Conservation (phyloP, 2,329 filamentous ascomycete species). For the Venturia asperata region DNA sequence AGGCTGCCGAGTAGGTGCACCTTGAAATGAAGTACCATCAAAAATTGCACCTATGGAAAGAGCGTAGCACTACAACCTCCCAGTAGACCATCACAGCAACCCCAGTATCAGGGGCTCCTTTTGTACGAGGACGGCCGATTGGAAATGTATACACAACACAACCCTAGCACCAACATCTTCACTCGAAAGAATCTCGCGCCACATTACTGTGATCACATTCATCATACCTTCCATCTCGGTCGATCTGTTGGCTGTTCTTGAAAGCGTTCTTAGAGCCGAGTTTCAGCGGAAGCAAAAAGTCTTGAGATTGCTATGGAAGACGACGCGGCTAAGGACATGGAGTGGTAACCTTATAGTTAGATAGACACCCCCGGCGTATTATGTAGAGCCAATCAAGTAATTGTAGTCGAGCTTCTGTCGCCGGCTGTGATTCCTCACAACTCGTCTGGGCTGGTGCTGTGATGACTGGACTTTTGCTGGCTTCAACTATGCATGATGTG, state of each 20-base stretch:
- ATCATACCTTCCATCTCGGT: constrained; percentile 3
- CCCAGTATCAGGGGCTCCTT: background rate
- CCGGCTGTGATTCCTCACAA: background rate
- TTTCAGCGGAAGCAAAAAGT: background rate
- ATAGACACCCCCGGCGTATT: constrained; percentile 1
- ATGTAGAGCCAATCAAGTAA: background rate
- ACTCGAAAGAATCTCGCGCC: constrained; percentile 3
- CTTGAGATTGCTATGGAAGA: constrained; percentile 3
- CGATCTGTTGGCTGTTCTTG: constrained; percentile 11
- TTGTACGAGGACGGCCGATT: background rate
- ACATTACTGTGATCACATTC: background rate
- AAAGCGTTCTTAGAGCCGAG: constrained; percentile 9
- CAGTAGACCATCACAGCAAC: background rate
- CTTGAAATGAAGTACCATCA: constrained; percentile 26
- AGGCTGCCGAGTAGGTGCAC: constrained; percentile 20
- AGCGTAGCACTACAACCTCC: background rate
- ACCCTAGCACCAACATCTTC: constrained; percentile 10
- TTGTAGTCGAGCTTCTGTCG: background rate
- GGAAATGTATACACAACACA: background rate
- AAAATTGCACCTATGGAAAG: background rate
- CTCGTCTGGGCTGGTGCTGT: no score
- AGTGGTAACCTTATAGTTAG: background rate
- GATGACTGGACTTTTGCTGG: background rate
- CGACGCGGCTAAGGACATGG: background rate
- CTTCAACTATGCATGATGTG: background rate